Percentiles rank a stretch among this genome's conserved stretches.
phyloP scores from a whole-genome alignment of 73 alveolate genomes.

The Loxodes magnus region DNA sequence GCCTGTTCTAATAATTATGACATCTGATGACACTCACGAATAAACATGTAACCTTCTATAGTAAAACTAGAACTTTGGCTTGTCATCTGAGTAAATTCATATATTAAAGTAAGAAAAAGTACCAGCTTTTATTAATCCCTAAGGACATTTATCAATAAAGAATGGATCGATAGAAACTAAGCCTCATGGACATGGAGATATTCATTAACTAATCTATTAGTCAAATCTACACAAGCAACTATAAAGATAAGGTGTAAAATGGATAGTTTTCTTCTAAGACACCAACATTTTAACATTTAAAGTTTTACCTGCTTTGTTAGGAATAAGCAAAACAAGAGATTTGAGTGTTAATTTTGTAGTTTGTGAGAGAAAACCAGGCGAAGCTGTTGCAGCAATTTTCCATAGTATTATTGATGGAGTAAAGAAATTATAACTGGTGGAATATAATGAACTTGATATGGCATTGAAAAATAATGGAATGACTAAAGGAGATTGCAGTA shows the following conservation, averaged over 20 bases:
- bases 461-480: slow-evolving; percentile 70
- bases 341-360: slow-evolving; percentile 69
- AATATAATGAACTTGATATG: slow-evolving; percentile 82
- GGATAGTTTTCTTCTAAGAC: slow-evolving; percentile 84
- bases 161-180: slow-evolving; percentile 61
- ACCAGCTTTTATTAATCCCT: slow-evolving; percentile 88
- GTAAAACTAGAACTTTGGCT: slow-evolving; percentile 58
- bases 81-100: slow-evolving; percentile 47
- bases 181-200: slow-evolving; percentile 98
- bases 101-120: slow-evolving; percentile 85
- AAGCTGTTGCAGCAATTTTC: slow-evolving; percentile 83
- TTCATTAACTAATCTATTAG: slow-evolving; percentile 74
- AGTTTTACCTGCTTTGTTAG: slow-evolving; percentile 75
- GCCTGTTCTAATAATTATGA: slow-evolving; percentile 90
- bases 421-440: slow-evolving; percentile 58
- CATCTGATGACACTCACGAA: slow-evolving; percentile 93
- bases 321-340: slow-evolving; percentile 46
- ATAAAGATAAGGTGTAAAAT: slow-evolving; percentile 71
- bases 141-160: slow-evolving; percentile 60
- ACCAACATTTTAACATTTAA: slow-evolving; percentile 83
- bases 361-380: slow-evolving; percentile 88
- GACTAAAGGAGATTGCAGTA: slow-evolving; percentile 77
- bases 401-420: slow-evolving; percentile 43
- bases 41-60: slow-evolving; percentile 56
- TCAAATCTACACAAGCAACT: slow-evolving; percentile 71